Conservation (phyloP, 2,329 filamentous ascomycete species). For the Arthrobotrys musiformis region DNA sequence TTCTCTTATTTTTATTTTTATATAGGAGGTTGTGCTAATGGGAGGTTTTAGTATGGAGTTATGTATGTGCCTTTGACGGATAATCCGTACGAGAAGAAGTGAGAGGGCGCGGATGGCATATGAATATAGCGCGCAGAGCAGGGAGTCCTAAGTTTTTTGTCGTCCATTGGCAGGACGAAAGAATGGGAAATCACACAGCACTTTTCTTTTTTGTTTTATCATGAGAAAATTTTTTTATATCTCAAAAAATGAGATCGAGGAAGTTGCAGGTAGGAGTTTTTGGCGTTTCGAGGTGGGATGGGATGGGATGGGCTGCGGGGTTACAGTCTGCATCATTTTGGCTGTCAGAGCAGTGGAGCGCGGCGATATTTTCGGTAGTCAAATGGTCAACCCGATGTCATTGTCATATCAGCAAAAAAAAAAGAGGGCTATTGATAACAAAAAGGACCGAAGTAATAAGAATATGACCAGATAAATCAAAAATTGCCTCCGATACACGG, state of each 20-base stretch:
- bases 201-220: background rate
- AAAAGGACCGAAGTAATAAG: background rate
- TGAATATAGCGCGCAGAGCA: no score
- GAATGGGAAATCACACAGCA: no score
- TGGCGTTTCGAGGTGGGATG: background rate
- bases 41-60: constrained; percentile 71
- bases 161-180: no score
- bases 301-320: no score
- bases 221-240: background rate
- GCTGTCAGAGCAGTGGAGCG: no score
- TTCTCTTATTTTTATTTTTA: background rate
- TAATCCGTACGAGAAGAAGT: constrained; percentile 65
- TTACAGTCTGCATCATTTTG: no score
- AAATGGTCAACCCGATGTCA: background rate
- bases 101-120: no score
- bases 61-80: constrained; percentile 82
- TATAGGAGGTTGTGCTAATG: background rate
- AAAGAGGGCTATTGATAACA: background rate
- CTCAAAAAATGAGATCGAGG: background rate
- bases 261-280: background rate
- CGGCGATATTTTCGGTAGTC: constrained; percentile 8
- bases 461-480: background rate
- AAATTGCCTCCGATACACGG: background rate
- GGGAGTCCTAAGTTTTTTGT: no score
- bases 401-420: constrained; percentile 3